Evolutionary conservation across 2,329 filamentous ascomycete species (phyloP).

Genomic region (Arthroderma sp.): DNA sequence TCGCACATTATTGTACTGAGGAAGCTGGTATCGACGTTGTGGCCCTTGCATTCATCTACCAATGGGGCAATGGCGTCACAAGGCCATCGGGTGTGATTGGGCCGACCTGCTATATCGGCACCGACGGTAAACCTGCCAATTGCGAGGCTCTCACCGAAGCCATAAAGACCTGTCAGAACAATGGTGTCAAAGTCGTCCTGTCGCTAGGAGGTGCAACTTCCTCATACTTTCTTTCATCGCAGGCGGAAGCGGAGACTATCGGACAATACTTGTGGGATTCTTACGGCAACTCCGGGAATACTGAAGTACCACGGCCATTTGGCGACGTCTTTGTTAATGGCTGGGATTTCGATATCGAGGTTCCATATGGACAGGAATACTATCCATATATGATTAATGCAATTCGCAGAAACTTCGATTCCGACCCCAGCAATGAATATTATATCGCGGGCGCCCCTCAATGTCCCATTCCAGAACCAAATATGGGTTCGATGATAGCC

Average conservation of each 20-base stretch:
- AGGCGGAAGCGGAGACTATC: constrained; percentile 28
- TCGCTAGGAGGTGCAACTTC: constrained; percentile 32
- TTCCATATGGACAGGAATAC: constrained; percentile 18
- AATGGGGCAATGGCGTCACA: constrained; percentile 22
- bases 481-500: constrained; percentile 28
- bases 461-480: constrained; percentile 33
- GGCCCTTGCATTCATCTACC: constrained; percentile 32
- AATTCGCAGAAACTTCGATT: constrained; percentile 22
- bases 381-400: neutral
- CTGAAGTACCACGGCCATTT: neutral
- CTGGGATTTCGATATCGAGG: constrained; percentile 41
- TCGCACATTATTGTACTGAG: constrained; percentile 26
- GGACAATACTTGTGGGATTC: constrained; percentile 30
- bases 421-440: constrained; percentile 24
- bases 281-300: constrained; percentile 28
- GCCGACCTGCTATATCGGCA: constrained; percentile 16
- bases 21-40: constrained; percentile 31
- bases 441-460: constrained; percentile 39
- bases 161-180: constrained; percentile 32
- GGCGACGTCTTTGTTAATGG: constrained; percentile 38
- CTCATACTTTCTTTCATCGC: constrained; percentile 22
- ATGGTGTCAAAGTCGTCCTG: constrained; percentile 34
- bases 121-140: constrained; percentile 18
- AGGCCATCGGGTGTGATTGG: constrained; percentile 31
- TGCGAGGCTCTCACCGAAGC: constrained; percentile 29